Percentiles rank a stretch among this genome's conserved stretches.
phyloP scores from a whole-genome alignment of 2,329 filamentous ascomycete species.

The Tympanopsis confertula region DNA sequence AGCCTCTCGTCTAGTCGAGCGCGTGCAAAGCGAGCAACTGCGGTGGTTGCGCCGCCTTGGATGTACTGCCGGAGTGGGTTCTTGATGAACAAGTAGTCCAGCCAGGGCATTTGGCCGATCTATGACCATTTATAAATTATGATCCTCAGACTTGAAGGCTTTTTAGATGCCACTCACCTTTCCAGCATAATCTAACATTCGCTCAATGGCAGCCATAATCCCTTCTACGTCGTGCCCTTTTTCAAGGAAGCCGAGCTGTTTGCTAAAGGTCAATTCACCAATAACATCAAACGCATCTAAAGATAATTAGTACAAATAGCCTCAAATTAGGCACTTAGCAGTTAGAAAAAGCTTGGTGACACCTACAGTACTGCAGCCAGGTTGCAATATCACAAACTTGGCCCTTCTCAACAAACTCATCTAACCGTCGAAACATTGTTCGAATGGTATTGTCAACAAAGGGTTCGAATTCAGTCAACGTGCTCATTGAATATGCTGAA shows the following conservation, averaged over 20 bases:
- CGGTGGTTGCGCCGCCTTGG: not conserved
- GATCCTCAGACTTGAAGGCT: no score
- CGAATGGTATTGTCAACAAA: conserved; percentile 22
- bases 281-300: conserved; percentile 1
- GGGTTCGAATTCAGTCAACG: conserved; percentile 22
- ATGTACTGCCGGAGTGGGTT: not conserved
- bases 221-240: not conserved
- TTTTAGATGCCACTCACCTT: no score
- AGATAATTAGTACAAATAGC: no score
- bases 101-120: conserved; percentile 1
- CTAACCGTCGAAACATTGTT: conserved; percentile 2
- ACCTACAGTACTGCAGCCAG: not conserved
- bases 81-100: not conserved
- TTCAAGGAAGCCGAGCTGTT: not conserved
- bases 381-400: not conserved
- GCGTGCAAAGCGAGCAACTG: not conserved
- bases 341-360: no score
- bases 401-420: conserved; percentile 5
- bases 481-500: conserved; percentile 25
- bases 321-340: no score
- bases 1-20: not conserved
- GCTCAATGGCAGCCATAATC: not conserved
- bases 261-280: not conserved
- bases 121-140: no score
- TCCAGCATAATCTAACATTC: not conserved